Evolutionary conservation across 805 yeast species (phyloP).

Genomic region (Yarrowia alimentaria): DNA sequence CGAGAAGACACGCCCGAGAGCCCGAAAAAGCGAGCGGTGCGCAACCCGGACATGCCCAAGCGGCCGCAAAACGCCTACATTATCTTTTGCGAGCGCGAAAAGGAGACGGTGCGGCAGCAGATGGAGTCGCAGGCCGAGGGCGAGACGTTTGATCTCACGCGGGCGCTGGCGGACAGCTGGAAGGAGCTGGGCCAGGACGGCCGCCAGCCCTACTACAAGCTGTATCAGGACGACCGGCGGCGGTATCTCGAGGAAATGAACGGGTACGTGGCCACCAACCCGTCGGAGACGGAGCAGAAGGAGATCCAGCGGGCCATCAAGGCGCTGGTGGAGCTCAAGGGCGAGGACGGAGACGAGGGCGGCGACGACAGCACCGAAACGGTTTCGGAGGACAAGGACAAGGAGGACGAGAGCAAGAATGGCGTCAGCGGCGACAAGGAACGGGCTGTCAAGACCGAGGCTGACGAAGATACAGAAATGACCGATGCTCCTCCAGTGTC

Average conservation of each 20-base stretch:
- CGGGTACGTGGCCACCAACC: slow-evolving; percentile 45
- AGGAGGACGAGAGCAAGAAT: background rate
- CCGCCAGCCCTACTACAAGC: slow-evolving; percentile 67
- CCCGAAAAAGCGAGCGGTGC: slow-evolving; percentile 38
- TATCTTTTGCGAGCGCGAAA: slow-evolving; percentile 81
- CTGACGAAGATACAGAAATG: no score
- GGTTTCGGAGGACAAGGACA: background rate
- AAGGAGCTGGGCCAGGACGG: slow-evolving; percentile 64
- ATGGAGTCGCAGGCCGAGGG: slow-evolving; percentile 52
- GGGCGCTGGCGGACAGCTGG: slow-evolving; percentile 84
- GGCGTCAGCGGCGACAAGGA: no score
- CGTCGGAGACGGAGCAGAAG: slow-evolving; percentile 31
- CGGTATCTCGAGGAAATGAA: slow-evolving; percentile 74
- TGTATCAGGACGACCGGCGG: slow-evolving; percentile 74
- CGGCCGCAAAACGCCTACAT: slow-evolving; percentile 89
- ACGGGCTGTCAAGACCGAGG: no score
- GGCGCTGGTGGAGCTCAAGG: slow-evolving; percentile 33
- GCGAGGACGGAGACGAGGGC: slow-evolving; percentile 20
- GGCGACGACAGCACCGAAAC: no score
- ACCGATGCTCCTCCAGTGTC: no score
- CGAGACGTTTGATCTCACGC: slow-evolving; percentile 60
- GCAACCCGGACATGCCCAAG: slow-evolving; percentile 85
- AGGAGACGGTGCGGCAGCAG: slow-evolving; percentile 63
- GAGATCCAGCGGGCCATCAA: slow-evolving; percentile 34
- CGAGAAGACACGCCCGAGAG: slow-evolving; percentile 1